Conservation (phyloP, 306 rosid genomes). For the Amphicarpaea edgeworthii region DNA sequence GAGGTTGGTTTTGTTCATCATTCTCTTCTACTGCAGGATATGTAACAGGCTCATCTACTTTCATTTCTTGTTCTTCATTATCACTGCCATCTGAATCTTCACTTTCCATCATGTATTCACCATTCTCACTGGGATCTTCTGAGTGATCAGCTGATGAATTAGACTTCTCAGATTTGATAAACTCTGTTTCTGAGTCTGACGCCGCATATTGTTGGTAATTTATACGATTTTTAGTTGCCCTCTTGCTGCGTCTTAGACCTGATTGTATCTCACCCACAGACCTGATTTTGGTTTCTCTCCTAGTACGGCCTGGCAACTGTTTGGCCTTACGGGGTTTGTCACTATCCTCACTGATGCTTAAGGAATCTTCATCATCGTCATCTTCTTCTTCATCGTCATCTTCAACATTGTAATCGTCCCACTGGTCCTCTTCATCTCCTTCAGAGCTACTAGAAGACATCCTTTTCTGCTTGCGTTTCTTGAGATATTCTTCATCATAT, state of each 20-base stretch:
- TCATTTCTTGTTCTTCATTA: slow-evolving; percentile 67
- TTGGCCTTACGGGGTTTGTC: slow-evolving; percentile 70
- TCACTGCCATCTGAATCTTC: slow-evolving; percentile 73
- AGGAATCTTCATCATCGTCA: slow-evolving; percentile 56
- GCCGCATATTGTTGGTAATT: slow-evolving; percentile 79
- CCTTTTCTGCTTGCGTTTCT: slow-evolving; percentile 86
- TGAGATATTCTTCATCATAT: slow-evolving; percentile 92
- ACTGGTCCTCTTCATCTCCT: slow-evolving; percentile 92
- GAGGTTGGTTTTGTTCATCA: slow-evolving; percentile 66
- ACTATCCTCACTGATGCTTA: slow-evolving; percentile 90
- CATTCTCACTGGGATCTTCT: slow-evolving; percentile 76
- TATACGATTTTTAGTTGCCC: slow-evolving; percentile 83
- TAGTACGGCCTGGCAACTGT: slow-evolving; percentile 77
- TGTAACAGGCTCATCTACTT: slow-evolving; percentile 65
- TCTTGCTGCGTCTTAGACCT: slow-evolving; percentile 96
- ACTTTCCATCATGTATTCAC: slow-evolving; percentile 78
- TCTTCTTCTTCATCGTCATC: slow-evolving; percentile 87
- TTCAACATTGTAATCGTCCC: slow-evolving; percentile 90
- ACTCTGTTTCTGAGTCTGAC: slow-evolving; percentile 93
- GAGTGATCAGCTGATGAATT: slow-evolving; percentile 64
- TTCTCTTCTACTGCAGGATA: slow-evolving; percentile 58
- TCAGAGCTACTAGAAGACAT: slow-evolving; percentile 92
- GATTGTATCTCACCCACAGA: slow-evolving; percentile 83
- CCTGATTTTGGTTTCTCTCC: slow-evolving; percentile 87
- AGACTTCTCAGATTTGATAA: slow-evolving; percentile 66